Evolutionary conservation across 78 protist genomes (phyloP), one percentile per base, ranked within the genome.

Genomic region (Dictyostelium purpureum): DNA sequence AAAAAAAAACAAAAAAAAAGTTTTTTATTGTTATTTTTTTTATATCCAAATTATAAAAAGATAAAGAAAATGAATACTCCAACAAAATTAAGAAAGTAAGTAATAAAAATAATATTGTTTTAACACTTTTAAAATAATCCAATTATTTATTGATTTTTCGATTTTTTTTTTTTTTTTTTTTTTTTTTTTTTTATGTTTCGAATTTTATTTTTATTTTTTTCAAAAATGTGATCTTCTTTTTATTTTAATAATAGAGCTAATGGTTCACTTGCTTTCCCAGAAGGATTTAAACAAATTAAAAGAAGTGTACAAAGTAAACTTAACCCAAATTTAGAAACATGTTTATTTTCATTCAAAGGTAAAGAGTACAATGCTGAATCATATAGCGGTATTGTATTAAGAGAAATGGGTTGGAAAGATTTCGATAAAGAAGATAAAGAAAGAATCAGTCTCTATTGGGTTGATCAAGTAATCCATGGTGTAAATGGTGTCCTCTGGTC

Each of bases 211-310:
- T 37, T 19, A 35, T 16, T 28, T 35, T 35, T n/a, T n/a, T n/a
- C n/a, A n/a, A n/a, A n/a, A n/a, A n/a, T n/a, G n/a, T n/a, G n/a
- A n/a, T n/a, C n/a, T n/a, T n/a, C 71, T 1, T 19, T 7, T 14
- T 16, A 33, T 19, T 31, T 12, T 45, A 28, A n/a, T n/a, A 45
- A 51, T 19, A 77, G 73, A 35, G 59, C 74, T 12, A 79, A 79
- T 79, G 88, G 88, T 5, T 63, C 88, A 45, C 54, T 77, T 38
- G 83, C 83, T 33, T 77, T 56, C 35, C 83, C 83, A 77, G 49
- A 56, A 6, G 38, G 24, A 16, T 77, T 77, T 57, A 56, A 4
- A 40, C 6, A 0, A 24, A 28, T 77, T n/a, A 77, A 77, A 33
- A 77, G 37, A 56, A 28, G 12, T 6, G n/a, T 56, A n/a, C 14